Conservation (phyloP, 116 monocot species). For the Posidonia oceanica region DNA sequence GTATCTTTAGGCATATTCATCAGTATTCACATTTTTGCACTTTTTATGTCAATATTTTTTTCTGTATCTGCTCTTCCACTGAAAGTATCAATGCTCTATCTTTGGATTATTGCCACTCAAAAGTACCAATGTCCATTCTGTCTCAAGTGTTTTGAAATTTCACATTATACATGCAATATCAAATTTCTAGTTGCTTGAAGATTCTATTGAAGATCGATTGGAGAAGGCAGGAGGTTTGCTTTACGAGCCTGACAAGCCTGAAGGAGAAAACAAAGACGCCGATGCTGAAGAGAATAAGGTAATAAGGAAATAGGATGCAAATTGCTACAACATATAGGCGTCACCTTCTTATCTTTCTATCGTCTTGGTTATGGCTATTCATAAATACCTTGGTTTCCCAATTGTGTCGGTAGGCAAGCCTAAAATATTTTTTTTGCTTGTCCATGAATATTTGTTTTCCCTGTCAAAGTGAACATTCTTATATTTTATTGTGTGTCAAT, state of each 20-base stretch:
- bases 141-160: neutral
- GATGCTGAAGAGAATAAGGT: conserved; percentile 88
- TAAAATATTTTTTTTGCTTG: too few relatives aligned
- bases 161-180: neutral
- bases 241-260: conserved; percentile 78
- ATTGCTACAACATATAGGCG: neutral
- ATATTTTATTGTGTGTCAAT: too few relatives aligned
- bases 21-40: too few relatives aligned
- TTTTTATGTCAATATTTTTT: too few relatives aligned
- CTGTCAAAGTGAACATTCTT: too few relatives aligned
- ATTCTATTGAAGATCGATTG: conserved; percentile 84
- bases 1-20: too few relatives aligned
- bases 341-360: too few relatives aligned
- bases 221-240: conserved; percentile 46
- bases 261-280: conserved; percentile 76
- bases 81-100: neutral
- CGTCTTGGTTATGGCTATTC: too few relatives aligned
- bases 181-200: conserved; percentile 67
- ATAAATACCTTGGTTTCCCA: too few relatives aligned
- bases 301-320: conserved; percentile 1
- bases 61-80: too few relatives aligned
- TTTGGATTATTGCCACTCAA: neutral
- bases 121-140: neutral
- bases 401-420: too few relatives aligned
- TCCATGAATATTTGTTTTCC: too few relatives aligned